Conservation (phyloP, 2,329 filamentous ascomycete species). For the Waltergamsia citrina region DNA sequence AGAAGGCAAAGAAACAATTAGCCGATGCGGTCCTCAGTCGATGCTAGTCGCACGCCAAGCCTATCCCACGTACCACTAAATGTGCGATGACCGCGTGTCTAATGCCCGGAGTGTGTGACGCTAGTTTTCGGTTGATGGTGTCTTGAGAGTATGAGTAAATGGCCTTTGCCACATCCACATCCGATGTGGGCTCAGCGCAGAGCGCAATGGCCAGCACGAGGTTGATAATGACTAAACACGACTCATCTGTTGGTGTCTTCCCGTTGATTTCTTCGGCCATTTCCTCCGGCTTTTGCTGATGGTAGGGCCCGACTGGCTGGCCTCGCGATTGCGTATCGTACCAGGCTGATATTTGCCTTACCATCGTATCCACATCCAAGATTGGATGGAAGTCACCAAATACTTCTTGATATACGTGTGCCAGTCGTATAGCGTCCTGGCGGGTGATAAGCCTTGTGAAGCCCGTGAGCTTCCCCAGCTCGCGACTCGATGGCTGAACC, state of each 20-base stretch:
- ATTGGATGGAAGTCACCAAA: slow-evolving; percentile 1
- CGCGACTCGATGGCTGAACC: no score
- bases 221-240: slow-evolving; percentile 7
- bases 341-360: neutral
- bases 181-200: slow-evolving; percentile 4
- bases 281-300: neutral
- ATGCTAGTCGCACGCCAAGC: neutral
- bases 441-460: neutral
- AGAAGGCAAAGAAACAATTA: neutral
- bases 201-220: slow-evolving; percentile 7
- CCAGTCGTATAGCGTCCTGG: neutral
- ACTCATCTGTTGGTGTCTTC: no score
- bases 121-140: slow-evolving; percentile 3
- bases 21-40: no score
- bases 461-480: neutral
- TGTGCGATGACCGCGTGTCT: slow-evolving; percentile 4
- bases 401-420: neutral
- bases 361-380: slow-evolving; percentile 1
- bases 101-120: slow-evolving; percentile 3
- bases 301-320: no score
- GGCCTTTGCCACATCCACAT: neutral
- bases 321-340: no score
- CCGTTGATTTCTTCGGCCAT: slow-evolving; percentile 5
- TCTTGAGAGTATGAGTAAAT: slow-evolving; percentile 3
- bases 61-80: slow-evolving; percentile 1